Evolutionary conservation across 345 rosid genomes (phyloP), one percentile per base, ranked within the genome.

Genomic region (Gossypium arboreum): DNA sequence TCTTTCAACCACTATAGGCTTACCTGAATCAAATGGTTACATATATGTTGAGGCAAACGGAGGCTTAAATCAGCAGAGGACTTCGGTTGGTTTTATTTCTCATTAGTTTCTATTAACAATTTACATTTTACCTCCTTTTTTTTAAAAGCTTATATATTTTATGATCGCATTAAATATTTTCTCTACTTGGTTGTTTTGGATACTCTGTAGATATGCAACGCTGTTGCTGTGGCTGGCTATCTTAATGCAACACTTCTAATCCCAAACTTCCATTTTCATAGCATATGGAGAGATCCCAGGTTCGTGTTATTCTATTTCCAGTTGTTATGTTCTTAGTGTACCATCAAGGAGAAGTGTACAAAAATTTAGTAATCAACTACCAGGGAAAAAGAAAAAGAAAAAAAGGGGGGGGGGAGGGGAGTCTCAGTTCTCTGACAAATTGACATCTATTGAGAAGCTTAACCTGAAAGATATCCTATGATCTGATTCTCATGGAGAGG

Each of bases 241-340:
- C 97, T 96, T 72, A 96, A 96, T 85, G 99, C 99, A 45, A 96
- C 99, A 24, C 92, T 96, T 76, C 76, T 96, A 16, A 88, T 96
- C 75, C 99, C 99, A 72, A 88, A 86, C 80, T 96, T 96, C 81
- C 99, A 96, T 84, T 93, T 69, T 81, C 99, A 96, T 80, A 96
- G 99, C 87, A 90, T 96, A 76, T 96, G 99, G 99, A 81, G 89
- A 84, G 99, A 96, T 83, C 97, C 97, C 76, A 96, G 99, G 99
- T 96, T 77, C 56, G 88, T 81, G 20, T 27, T n/a, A 76, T 29
- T 58, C 16, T 64, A 5, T n/a, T 45, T 56, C 68, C 52, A n/a
- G 44, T 4, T 72, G 10, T 52, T 20, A 29, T 69, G 9, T 51
- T 50, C 16, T 20, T 52, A 52, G 60, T 52, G 17, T 70, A 52